Evolutionary conservation across 768 basidiomycete genomes (phyloP).

Genomic region (Kwoniella dendrophila): DNA sequence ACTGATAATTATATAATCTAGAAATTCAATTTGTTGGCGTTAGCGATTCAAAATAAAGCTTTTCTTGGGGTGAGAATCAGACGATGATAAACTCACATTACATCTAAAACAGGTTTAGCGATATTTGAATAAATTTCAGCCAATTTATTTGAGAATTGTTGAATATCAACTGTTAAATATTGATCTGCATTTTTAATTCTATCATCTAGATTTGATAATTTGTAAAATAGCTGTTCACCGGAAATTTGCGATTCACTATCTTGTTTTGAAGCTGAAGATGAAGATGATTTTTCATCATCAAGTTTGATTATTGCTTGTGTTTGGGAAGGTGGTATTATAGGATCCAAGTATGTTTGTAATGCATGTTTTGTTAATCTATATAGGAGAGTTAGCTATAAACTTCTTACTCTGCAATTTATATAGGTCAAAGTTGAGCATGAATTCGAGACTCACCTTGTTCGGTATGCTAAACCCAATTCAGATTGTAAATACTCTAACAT

Average conservation of each 20-base stretch:
- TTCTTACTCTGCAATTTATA: no score
- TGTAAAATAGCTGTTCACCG: conserved; percentile 88
- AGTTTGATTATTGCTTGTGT: neutral
- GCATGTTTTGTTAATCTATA: conserved; percentile 74
- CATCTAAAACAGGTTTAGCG: conserved; percentile 86
- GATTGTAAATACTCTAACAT: conserved; percentile 92
- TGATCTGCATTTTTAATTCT: conserved; percentile 92
- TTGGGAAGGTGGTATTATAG: conserved; percentile 10
- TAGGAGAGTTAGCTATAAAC: no score
- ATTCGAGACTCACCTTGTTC: conserved; percentile 45
- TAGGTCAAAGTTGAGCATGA: no score
- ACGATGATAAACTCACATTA: conserved; percentile 38
- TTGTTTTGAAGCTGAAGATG: conserved; percentile 46
- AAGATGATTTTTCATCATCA: conserved; percentile 3
- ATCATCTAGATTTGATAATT: conserved; percentile 91
- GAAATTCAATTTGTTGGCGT: conserved; percentile 53
- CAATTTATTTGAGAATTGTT: conserved; percentile 83
- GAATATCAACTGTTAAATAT: conserved; percentile 95
- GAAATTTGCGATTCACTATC: conserved; percentile 62
- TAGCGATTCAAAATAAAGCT: no score
- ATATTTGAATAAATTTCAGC: conserved; percentile 90
- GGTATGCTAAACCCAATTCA: conserved; percentile 64
- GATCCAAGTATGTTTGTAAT: conserved; percentile 76
- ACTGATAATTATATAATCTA: conserved; percentile 92
- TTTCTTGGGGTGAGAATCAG: no score